These are phyloP conservation scores for Tolypocladium tropicale DNA, from an alignment of 2,329 filamentous ascomycete genomes.

Conservation along the genomic window DNA sequence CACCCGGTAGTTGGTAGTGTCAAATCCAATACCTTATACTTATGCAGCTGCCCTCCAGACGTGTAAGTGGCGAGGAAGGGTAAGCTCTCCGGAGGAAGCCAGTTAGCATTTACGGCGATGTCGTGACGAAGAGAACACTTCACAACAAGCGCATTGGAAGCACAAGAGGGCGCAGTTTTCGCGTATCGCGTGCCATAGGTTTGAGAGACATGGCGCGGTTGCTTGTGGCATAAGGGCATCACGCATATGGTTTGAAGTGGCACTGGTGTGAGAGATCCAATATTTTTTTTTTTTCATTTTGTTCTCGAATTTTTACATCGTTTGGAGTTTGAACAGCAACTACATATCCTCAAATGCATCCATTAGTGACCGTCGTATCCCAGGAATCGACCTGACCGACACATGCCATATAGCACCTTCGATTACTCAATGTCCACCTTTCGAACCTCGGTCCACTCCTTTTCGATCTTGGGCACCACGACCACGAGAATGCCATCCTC, in stretches of 20 bases:
- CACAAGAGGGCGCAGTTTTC: neutral
- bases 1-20: neutral
- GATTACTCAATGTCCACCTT: constrained; percentile 45
- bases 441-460: constrained; percentile 53
- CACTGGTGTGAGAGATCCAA: neutral
- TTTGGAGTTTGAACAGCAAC: neutral
- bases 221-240: neutral
- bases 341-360: neutral
- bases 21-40: neutral
- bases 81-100: neutral
- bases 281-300: neutral
- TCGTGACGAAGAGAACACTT: no score
- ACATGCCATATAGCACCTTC: neutral
- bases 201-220: neutral
- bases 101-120: neutral
- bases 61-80: neutral
- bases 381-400: neutral
- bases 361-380: neutral
- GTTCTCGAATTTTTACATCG: neutral
- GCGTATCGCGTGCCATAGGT: no score
- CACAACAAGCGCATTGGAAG: no score
- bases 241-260: neutral
- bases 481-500: constrained; percentile 69
- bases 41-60: neutral
- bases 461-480: constrained; percentile 65